Evolutionary conservation across 495 filamentous ascomycete species (phyloP), one percentile per base, ranked within the genome.

Genomic region (Daldinia childiae): DNA sequence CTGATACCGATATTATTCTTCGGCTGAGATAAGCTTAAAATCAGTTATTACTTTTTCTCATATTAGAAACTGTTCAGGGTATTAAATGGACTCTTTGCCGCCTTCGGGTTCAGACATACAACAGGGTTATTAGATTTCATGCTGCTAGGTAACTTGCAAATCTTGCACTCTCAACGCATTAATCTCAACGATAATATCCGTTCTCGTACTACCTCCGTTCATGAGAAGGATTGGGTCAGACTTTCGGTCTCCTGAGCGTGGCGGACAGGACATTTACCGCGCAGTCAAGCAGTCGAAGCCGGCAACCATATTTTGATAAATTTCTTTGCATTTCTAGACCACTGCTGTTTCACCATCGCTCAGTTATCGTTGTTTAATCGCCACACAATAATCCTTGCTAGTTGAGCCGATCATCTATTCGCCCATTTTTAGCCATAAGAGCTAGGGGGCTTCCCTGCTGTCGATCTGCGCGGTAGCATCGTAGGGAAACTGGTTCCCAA

Each of bases 391-490:
- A 56, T 39, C 64, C 64, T 41, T 67, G 59, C 26, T 58, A 62
- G 34, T 24, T 7, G 39, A 30, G 24, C 14, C 29, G 63, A 66
- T 66, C 58, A 26, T 51, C 62, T 36, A 71, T 66, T 64, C 59
- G 43, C 17, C 48, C 59, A 26, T 56, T 48, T 60, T 68, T 55
- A 54, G 26, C 19, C 15, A 17, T 19, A 19, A 39, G 24, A 17
- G 19, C 52, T 21, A 34, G 43, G 58, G 63, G 26, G 26, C 11
- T 29, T 19, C 58, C 63, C 17, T 59, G 69, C 36, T 60, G 63
- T 21, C 59, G 64, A 73, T 68, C 70, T 65, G 70, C 61, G 70
- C 70, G 70, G 70, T 68, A 73, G 70, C 60, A 73, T 65, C 61
- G 43, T 43, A 62, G 48, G 64, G 32, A 52, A 48, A 24, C 39